Conservation (phyloP, 2,329 filamentous ascomycete species). For the Teratosphaeriaceae sp. region DNA sequence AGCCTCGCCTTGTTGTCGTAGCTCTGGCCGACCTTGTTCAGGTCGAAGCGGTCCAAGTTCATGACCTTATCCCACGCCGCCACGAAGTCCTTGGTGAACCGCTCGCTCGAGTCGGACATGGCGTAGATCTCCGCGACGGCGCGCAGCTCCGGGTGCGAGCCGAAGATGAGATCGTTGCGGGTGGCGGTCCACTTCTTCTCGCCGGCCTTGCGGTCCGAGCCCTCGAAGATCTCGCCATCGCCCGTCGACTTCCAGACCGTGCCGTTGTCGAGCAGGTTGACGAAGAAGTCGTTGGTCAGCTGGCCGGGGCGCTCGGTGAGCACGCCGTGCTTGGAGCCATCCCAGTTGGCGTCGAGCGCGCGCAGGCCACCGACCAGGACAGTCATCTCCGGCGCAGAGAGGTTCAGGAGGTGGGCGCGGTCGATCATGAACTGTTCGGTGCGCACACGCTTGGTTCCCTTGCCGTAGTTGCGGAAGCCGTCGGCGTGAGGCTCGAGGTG, state of each 20-base stretch:
- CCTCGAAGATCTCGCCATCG: constrained; percentile 54
- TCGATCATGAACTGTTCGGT: constrained; percentile 67
- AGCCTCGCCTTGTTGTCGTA: too few relatives aligned
- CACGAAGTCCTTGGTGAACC: constrained; percentile 67
- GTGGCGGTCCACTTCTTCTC: constrained; percentile 62
- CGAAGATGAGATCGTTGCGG: constrained; percentile 63
- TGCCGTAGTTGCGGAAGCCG: constrained; percentile 74
- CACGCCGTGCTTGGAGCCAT: constrained; percentile 60
- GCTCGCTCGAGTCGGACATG: constrained; percentile 50
- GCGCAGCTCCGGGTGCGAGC: constrained; percentile 67
- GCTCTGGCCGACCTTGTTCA: background rate
- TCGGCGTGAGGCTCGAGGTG: constrained; percentile 65
- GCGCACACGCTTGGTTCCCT: constrained; percentile 52
- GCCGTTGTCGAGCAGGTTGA: constrained; percentile 65
- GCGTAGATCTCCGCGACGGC: constrained; percentile 66
- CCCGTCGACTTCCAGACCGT: constrained; percentile 57
- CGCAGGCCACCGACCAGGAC: constrained; percentile 68
- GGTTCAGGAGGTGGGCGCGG: constrained; percentile 61
- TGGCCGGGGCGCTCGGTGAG: constrained; percentile 61
- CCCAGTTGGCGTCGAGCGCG: constrained; percentile 62
- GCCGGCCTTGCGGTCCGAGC: constrained; percentile 58
- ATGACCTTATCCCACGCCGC: constrained; percentile 68
- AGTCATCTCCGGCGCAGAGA: constrained; percentile 64
- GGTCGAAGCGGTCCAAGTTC: constrained; percentile 65
- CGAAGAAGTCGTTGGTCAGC: constrained; percentile 75